Evolutionary conservation across 345 rosid genomes (phyloP), one percentile per base, ranked within the genome.

Genomic region (Gossypium herbaceum): DNA sequence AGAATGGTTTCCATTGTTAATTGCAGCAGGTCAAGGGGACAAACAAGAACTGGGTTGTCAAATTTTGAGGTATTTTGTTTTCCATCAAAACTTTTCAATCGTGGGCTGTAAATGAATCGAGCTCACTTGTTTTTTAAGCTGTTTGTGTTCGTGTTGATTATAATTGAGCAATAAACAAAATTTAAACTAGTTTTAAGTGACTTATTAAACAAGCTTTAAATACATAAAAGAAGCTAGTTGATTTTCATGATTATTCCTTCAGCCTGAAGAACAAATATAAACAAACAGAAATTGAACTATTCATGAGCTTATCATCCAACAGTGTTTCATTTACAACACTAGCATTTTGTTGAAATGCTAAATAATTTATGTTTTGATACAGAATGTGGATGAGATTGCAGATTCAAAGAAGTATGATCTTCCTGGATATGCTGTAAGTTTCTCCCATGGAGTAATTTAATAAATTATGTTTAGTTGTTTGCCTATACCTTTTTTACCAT

Each of bases 391-490:
- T 76, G 57, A 65, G 24, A 20, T 76, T 50, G 22, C 29, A 44
- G 86, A 73, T 83, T 76, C 88, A 22, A 87, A 81, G 80, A 87
- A 85, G 79, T 82, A 80, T 66, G 90, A 87, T 78, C 86, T 89
- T 74, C 92, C 89, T 16, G 85, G 90, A 58, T 87, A 77, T 80
- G 92, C 89, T 74, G 92, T 89, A 73, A 86, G 90, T 82, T 78
- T 34, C 41, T 60, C 25, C 70, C 10, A 15, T 68, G 15, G 50
- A 44, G 54, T 59, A 24, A 57, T 44, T 72, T 19, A 50, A 25
- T 58, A 22, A 48, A 25, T 48, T 20, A n/a, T 68, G 58, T 10
- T 20, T 73, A 25, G 16, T 25, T 51, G 22, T 7, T 48, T 69
- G 10, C 52, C 12, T 44, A 43, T 48, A 51, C 25, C 19, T 7